phyloP scores from a whole-genome alignment of 257 asterid species.

The Solanum chiquidenum region DNA sequence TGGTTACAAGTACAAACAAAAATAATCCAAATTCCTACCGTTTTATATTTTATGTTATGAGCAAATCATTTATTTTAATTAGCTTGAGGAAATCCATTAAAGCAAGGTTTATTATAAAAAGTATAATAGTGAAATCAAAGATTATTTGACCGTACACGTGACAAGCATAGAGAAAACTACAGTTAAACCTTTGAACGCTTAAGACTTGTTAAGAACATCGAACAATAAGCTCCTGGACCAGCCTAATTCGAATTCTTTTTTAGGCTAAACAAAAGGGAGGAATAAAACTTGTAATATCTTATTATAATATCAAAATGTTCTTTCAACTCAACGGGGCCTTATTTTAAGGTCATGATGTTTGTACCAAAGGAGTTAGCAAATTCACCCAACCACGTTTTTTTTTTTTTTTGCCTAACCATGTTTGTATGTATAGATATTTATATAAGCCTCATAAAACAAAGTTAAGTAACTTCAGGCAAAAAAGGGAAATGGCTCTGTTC shows the following conservation, averaged over 20 bases:
- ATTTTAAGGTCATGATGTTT: background rate
- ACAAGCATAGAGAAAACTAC: background rate
- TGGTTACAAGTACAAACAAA: background rate
- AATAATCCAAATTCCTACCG: background rate
- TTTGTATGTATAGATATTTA: background rate
- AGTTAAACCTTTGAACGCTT: background rate
- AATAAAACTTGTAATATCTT: background rate
- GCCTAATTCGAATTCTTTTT: background rate
- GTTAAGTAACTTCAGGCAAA: background rate
- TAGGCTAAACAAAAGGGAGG: background rate
- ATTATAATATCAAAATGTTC: background rate
- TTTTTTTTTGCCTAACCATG: background rate
- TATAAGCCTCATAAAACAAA: background rate
- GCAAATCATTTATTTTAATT: background rate
- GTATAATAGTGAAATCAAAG: fast-evolving
- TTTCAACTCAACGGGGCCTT: background rate
- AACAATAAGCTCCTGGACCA: background rate
- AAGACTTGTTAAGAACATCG: background rate
- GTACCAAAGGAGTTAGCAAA: background rate
- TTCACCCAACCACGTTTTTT: background rate
- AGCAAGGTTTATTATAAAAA: background rate
- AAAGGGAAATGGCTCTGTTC: background rate
- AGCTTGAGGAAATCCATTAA: background rate
- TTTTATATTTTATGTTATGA: background rate
- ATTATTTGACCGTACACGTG: background rate